A percentile compares a stretch with the other conserved stretches of the same genome.
Conservation (phyloP, 2,329 filamentous ascomycete species). For the Paecilomyces fulvus region DNA sequence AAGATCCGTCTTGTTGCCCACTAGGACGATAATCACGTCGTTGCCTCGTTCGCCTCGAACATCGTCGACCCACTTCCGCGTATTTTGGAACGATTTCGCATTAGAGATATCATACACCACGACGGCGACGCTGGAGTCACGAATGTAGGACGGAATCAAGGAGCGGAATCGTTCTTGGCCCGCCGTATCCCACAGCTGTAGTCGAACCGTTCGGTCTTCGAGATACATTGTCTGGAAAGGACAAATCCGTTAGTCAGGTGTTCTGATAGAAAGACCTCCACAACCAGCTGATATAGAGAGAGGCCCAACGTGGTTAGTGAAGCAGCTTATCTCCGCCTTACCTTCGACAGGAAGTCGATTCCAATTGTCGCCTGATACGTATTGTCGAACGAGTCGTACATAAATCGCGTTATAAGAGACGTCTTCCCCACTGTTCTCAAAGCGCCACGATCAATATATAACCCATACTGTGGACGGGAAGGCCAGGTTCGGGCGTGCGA, state of each 20-base stretch:
- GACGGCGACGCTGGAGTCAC: constrained; percentile 94
- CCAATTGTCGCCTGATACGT: constrained; percentile 99
- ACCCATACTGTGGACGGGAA: constrained; percentile 2
- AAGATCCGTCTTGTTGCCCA: constrained; percentile 98
- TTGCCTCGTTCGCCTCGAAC: constrained; percentile 93
- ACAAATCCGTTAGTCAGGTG: neutral
- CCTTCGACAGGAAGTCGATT: constrained; percentile 98
- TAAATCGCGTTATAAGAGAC: constrained; percentile 96
- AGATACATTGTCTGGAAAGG: constrained; percentile 85
- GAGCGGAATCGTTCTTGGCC: constrained; percentile 96
- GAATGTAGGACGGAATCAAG: constrained; percentile 95
- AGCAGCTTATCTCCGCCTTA: constrained; percentile 31
- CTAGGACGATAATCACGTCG: constrained; percentile 97
- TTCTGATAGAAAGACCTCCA: neutral
- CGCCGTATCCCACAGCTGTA: constrained; percentile 97
- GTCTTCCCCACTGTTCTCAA: constrained; percentile 78
- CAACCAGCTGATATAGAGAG: neutral
- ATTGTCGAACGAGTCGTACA: constrained; percentile 99
- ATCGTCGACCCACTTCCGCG: constrained; percentile 98
- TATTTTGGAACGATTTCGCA: constrained; percentile 96
- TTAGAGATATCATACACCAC: constrained; percentile 99
- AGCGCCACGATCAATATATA: constrained; percentile 11
- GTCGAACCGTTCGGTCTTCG: constrained; percentile 91
- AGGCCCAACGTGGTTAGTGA: neutral
- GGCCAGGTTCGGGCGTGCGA: constrained; percentile 6